Evolutionary conservation across 345 rosid species (phyloP), one percentile per base, ranked within the genome.

Genomic region (Eucalyptus viminalis): DNA sequence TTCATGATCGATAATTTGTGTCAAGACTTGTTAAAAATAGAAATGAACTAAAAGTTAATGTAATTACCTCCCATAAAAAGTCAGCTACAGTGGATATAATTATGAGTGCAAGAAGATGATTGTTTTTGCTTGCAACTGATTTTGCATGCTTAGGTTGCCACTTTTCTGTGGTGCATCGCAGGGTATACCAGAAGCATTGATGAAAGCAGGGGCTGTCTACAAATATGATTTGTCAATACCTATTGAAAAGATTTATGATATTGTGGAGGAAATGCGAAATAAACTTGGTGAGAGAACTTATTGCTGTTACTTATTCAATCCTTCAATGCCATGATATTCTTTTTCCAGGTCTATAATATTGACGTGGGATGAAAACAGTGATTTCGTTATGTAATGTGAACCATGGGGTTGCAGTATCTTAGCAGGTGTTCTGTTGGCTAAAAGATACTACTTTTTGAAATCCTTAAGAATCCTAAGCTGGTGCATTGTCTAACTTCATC

Each of bases 191-290:
- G 98, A 96, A 91, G 97, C 98, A 81, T 93, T 98, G 92, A 92
- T 92, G 92, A 95, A 96, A 90, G 98, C 97, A 14, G 99, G 99
- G 90, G 95, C 97, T 43, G 92, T 93, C 58, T 98, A 97, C 95
- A 97, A 98, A 91, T 98, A 98, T 92, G 99, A 98, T 90, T 92
- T 98, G 34, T 96, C 99, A 34, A 89, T 97, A 91, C 98, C 99
- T 11, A 95, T 97, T 47, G 98, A 95, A 91, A 94, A 95, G 91
- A 95, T 98, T 92, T 95, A 98, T 86, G 90, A 94, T 92, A 94
- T 98, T 92, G 99, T 97, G 88, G 94, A 95, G 80, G 98, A 95
- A 86, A 94, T 97, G 95, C 94, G 95, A 91, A 90, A 27, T 60
- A 95, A 96, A 93, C 91, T 98, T 51, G 98, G 99, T 98, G 91